Conservation (phyloP, 2,329 filamentous ascomycete species). For the Exophiala calicioides region DNA sequence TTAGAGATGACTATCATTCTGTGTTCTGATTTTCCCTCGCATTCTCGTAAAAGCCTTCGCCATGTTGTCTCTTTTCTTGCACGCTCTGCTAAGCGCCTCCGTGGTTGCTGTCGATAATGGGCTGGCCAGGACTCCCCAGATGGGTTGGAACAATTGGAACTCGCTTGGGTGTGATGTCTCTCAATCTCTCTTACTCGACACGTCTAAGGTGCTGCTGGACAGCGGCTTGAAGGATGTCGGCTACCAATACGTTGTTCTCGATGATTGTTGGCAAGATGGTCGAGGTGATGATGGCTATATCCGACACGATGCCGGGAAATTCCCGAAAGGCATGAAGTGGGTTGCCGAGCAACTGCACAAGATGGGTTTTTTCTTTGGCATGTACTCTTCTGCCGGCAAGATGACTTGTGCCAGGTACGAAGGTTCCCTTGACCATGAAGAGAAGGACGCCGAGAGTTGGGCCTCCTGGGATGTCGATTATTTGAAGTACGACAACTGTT, state of each 20-base stretch:
- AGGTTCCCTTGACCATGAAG: conserved; percentile 53
- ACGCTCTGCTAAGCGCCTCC: conserved; percentile 8
- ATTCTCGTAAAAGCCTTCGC: background rate
- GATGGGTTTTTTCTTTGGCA: conserved; percentile 54
- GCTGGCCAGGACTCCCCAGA: conserved; percentile 44
- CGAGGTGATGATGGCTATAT: conserved; percentile 43
- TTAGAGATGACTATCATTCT: background rate
- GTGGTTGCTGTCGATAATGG: conserved; percentile 42
- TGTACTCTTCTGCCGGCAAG: conserved; percentile 49
- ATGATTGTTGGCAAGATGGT: conserved; percentile 61
- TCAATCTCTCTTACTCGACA: conserved; percentile 48
- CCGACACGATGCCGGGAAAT: conserved; percentile 44
- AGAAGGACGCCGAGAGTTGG: conserved; percentile 54
- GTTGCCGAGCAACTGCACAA: conserved; percentile 52
- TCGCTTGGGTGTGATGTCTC: conserved; percentile 52
- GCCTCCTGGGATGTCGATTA: conserved; percentile 54
- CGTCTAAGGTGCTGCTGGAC: conserved; percentile 48
- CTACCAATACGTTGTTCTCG: conserved; percentile 55
- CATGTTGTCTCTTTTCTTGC: conserved; percentile 22
- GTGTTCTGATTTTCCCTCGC: background rate
- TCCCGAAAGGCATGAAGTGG: conserved; percentile 51
- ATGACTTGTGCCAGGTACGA: conserved; percentile 39
- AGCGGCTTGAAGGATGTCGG: conserved; percentile 44
- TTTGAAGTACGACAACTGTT: conserved; percentile 57
- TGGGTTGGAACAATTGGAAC: conserved; percentile 52